Evolutionary conservation across 2,329 filamentous ascomycete genomes (phyloP).

Genomic region (Fusarium sp.): DNA sequence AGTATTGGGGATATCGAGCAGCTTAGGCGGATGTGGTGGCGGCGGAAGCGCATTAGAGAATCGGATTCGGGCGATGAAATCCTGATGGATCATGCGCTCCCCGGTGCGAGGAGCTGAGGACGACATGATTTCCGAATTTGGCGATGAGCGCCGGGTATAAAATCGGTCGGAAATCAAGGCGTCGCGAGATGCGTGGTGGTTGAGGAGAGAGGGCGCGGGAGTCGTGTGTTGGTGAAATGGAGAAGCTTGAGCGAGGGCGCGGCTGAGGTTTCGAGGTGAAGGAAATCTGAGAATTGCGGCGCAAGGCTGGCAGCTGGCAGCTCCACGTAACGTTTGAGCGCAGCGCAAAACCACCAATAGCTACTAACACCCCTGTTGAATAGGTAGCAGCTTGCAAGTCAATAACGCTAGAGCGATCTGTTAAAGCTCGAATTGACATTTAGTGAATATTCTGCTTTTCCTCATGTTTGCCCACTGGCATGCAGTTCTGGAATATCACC

Average conservation of each 20-base stretch:
- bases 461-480: too few species aligned
- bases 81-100: conserved; percentile 81
- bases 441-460: too few species aligned
- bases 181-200: conserved; percentile 6
- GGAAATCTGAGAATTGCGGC: conserved; percentile 41
- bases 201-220: conserved; percentile 4
- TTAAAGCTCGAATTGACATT: too few species aligned
- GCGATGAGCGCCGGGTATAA: conserved; percentile 20
- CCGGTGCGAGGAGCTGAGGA: conserved; percentile 52
- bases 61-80: conserved; percentile 95
- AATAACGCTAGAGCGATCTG: too few species aligned
- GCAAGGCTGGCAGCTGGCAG: conserved; percentile 40
- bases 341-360: neutral
- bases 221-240: conserved; percentile 19
- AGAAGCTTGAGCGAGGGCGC: conserved; percentile 39
- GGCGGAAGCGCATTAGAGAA: conserved; percentile 97
- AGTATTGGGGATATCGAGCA: conserved; percentile 95
- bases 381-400: too few species aligned
- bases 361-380: too few species aligned
- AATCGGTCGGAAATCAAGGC: conserved; percentile 5
- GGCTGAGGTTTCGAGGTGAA: conserved; percentile 30
- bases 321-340: conserved; percentile 23
- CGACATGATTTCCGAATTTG: conserved; percentile 34
- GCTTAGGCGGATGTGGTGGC: conserved; percentile 92
- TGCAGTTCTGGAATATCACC: too few species aligned